Conservation (phyloP, 345 rosid genomes). For the Cardamine resedifolia region DNA sequence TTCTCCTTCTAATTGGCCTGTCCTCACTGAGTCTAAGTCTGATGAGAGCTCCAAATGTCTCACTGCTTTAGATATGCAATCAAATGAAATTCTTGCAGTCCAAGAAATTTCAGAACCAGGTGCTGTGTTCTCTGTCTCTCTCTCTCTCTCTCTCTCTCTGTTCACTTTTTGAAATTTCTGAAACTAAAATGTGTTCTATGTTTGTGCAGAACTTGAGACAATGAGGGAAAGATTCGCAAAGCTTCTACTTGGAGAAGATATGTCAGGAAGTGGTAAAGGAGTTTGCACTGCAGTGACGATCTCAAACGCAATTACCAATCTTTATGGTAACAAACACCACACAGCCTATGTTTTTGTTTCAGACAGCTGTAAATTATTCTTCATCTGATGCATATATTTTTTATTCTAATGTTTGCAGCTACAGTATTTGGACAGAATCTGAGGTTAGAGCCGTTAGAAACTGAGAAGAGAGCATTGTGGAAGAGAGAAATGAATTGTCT, state of each 20-base stretch:
- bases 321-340: slow-evolving; percentile 57
- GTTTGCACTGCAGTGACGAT: slow-evolving; percentile 86
- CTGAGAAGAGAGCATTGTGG: slow-evolving; percentile 84
- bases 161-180: not conserved
- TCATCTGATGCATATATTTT: slow-evolving; percentile 3
- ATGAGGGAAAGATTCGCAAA: slow-evolving; percentile 94
- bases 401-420: slow-evolving; percentile 49
- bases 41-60: slow-evolving; percentile 40
- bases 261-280: slow-evolving; percentile 97
- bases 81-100: slow-evolving; percentile 41
- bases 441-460: slow-evolving; percentile 76
- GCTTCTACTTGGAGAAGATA: slow-evolving; percentile 92
- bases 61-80: slow-evolving; percentile 42
- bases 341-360: slow-evolving; percentile 12
- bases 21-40: slow-evolving; percentile 43
- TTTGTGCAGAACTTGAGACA: slow-evolving; percentile 60
- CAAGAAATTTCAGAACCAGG: slow-evolving; percentile 64
- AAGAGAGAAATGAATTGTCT: slow-evolving; percentile 91
- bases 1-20: slow-evolving; percentile 65
- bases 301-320: slow-evolving; percentile 92
- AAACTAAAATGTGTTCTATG: not conserved
- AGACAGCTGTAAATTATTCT: not conserved
- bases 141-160: not conserved
- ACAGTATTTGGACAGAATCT: slow-evolving; percentile 87
- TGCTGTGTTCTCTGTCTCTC: slow-evolving; percentile 29